phyloP scores from a whole-genome alignment of 306 rosid genomes.

The Sophora flavescens region DNA sequence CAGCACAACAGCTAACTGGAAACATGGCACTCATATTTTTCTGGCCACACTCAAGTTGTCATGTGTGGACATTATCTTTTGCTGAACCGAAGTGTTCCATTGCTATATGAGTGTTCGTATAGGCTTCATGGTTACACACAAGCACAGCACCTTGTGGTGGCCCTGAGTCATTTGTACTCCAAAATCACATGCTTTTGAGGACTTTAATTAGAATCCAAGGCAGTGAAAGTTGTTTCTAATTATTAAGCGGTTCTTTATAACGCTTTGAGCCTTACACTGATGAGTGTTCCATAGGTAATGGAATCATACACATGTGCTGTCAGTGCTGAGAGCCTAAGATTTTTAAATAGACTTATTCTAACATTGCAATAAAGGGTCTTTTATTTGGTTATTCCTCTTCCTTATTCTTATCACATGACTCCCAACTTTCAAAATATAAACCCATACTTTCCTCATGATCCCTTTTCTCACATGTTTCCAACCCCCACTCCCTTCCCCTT shows the following conservation, averaged over 20 bases:
- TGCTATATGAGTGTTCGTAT: neutral
- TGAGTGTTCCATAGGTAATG: constrained; percentile 44
- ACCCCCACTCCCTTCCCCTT: constrained; percentile 24
- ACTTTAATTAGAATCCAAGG: constrained; percentile 57
- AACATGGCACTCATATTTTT: constrained; percentile 1
- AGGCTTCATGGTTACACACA: constrained; percentile 15
- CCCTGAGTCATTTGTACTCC: constrained; percentile 49
- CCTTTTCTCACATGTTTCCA: constrained; percentile 57
- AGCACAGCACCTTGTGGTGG: constrained; percentile 20
- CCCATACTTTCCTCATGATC: constrained; percentile 41
- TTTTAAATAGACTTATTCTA: constrained; percentile 27
- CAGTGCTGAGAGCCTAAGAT: constrained; percentile 38
- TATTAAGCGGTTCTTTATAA: constrained; percentile 45
- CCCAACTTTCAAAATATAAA: constrained; percentile 44
- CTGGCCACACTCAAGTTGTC: constrained; percentile 12
- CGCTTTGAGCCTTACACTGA: constrained; percentile 43
- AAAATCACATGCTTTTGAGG: constrained; percentile 47
- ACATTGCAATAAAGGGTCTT: constrained; percentile 21
- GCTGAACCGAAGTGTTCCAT: constrained; percentile 24
- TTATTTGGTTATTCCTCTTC: constrained; percentile 14
- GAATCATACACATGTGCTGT: constrained; percentile 49
- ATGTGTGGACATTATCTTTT: constrained; percentile 18
- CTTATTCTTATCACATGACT: constrained; percentile 55
- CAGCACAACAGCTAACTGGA: neutral
- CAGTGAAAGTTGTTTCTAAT: constrained; percentile 44